Percentiles rank a stretch among this genome's conserved stretches.
Evolutionary conservation across 495 filamentous ascomycete genomes (phyloP).

Genomic region (Neurospora sp.): DNA sequence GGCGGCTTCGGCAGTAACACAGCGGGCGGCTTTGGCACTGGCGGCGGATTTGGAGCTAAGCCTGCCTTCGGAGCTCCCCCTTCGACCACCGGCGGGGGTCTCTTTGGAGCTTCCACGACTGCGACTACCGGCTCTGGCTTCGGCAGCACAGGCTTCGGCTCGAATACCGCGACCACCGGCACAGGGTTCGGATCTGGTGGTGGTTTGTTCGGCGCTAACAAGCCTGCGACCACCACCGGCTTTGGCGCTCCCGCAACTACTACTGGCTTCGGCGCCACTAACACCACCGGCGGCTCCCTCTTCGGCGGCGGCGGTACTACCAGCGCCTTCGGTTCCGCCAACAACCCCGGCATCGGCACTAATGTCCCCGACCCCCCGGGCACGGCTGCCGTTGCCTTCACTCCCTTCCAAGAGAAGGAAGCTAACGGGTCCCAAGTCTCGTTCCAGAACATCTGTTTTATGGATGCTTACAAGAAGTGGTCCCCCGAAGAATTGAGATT

Average conservation of each 20-base stretch:
- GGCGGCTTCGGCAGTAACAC: conserved; percentile 13
- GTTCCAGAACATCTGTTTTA: conserved; percentile 82
- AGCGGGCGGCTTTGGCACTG: conserved; percentile 12
- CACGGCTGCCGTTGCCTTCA: conserved; percentile 61
- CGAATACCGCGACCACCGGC: conserved; percentile 26
- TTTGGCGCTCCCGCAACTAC: conserved; percentile 7
- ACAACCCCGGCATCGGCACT: conserved; percentile 28
- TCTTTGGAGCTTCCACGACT: conserved; percentile 16
- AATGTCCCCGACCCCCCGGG: conserved; percentile 47
- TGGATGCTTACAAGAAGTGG: conserved; percentile 76
- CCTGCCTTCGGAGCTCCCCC: conserved; percentile 8
- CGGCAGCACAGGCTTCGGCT: conserved; percentile 41
- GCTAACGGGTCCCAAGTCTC: conserved; percentile 41
- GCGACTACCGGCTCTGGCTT: conserved; percentile 30
- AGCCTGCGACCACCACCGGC: conserved; percentile 5
- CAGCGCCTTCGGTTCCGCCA: conserved; percentile 40
- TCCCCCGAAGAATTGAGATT: conserved; percentile 85
- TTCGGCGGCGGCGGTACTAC: conserved; percentile 36
- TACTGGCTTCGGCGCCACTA: conserved; percentile 35
- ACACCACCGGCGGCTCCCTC: conserved; percentile 34
- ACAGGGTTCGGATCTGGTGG: conserved; percentile 30
- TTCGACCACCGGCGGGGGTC: conserved; percentile 4
- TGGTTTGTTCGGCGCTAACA: conserved; percentile 9
- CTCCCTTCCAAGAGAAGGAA: conserved; percentile 76
- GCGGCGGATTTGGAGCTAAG: conserved; percentile 4